Evolutionary conservation across 768 basidiomycete species (phyloP).

Genomic region (Auricularia cornea): DNA sequence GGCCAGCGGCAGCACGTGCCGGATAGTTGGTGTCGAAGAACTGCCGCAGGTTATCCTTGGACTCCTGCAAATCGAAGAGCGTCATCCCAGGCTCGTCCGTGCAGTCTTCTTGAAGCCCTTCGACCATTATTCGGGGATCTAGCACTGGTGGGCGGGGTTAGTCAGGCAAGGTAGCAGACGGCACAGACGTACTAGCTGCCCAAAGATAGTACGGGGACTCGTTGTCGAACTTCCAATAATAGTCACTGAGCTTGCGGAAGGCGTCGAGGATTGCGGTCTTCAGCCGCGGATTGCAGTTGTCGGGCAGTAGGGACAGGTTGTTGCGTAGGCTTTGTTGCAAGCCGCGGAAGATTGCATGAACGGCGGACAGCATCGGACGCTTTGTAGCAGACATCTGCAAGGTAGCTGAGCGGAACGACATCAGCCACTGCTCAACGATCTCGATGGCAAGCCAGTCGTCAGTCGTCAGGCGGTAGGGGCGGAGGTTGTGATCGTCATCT

Average conservation of each 20-base stretch:
- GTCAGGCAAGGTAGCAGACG: not conserved
- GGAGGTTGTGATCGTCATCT: slow-evolving; percentile 13
- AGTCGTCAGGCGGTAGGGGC: slow-evolving; percentile 9
- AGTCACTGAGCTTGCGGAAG: slow-evolving; percentile 27
- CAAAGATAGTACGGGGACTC: slow-evolving; percentile 25
- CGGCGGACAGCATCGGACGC: slow-evolving; percentile 23
- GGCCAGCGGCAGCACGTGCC: slow-evolving; percentile 20
- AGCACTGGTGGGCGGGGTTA: slow-evolving; percentile 19
- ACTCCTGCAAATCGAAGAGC: too few relatives aligned
- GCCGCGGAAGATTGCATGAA: slow-evolving; percentile 26
- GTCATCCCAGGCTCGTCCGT: slow-evolving; percentile 11
- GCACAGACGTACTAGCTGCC: slow-evolving; percentile 19
- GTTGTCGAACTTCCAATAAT: slow-evolving; percentile 22
- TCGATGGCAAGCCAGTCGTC: slow-evolving; percentile 24
- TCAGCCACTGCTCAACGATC: slow-evolving; percentile 19
- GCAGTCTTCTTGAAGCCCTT: slow-evolving; percentile 14
- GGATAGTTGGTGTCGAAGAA: slow-evolving; percentile 11
- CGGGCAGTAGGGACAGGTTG: slow-evolving; percentile 17
- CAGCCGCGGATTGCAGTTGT: slow-evolving; percentile 9
- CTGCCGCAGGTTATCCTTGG: not conserved
- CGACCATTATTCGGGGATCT: slow-evolving; percentile 25
- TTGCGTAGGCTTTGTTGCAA: slow-evolving; percentile 23
- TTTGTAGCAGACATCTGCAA: slow-evolving; percentile 26
- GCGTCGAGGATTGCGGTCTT: slow-evolving; percentile 17
- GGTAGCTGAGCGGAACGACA: slow-evolving; percentile 22